phyloP scores from a whole-genome alignment of 2,329 filamentous ascomycete genomes.

The Sclerotinia glacialis region DNA sequence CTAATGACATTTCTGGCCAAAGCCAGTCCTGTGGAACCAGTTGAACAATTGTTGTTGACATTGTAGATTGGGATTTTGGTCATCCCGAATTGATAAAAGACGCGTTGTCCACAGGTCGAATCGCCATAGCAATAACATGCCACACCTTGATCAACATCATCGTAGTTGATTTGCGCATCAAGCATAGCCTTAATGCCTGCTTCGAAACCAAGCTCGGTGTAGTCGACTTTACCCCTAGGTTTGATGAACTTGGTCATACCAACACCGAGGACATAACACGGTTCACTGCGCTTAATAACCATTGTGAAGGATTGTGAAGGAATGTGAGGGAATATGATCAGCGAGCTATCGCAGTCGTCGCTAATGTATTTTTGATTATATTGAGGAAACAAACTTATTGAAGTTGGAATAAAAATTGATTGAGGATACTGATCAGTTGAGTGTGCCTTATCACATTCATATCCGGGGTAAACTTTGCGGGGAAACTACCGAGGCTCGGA shows the following conservation, averaged over 20 bases:
- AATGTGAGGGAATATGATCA: too few species aligned
- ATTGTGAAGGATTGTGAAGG: conserved; percentile 17
- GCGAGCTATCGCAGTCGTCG: not conserved
- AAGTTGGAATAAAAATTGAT: too few species aligned
- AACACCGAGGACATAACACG: conserved; percentile 87
- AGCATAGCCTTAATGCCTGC: conserved; percentile 59
- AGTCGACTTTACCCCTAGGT: conserved; percentile 88
- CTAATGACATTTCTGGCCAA: conserved; percentile 79
- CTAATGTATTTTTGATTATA: not conserved
- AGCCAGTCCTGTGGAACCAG: conserved; percentile 84
- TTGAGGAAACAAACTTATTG: not conserved
- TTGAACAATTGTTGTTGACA: conserved; percentile 98
- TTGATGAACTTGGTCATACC: conserved; percentile 99
- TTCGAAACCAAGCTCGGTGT: conserved; percentile 91
- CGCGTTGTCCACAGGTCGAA: conserved; percentile 88
- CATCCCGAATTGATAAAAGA: conserved; percentile 99
- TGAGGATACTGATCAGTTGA: not conserved
- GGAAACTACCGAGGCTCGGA: conserved; percentile 12
- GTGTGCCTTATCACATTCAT: not conserved
- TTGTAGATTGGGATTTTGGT: conserved; percentile 96
- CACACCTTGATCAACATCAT: conserved; percentile 90
- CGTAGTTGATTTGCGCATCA: conserved; percentile 88
- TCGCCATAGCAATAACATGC: conserved; percentile 99
- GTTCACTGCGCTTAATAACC: conserved; percentile 38
- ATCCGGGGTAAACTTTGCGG: conserved; percentile 11